These are phyloP conservation scores for Apiosordaria backusii DNA, from an alignment of 495 filamentous ascomycete genomes.

Conservation along the genomic window DNA sequence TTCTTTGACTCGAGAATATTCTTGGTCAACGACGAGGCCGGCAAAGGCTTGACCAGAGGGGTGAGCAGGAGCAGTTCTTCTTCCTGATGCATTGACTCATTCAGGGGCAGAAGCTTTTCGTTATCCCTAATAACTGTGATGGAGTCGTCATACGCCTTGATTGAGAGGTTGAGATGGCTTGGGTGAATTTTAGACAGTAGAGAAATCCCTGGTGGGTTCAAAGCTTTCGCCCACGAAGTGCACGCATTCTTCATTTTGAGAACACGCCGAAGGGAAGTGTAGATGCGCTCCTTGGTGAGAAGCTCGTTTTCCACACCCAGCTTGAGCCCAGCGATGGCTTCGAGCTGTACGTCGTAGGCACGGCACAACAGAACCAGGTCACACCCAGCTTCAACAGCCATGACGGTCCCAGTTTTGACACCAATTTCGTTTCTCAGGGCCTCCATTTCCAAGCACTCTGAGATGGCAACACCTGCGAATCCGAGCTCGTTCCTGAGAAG, in stretches of 20 bases:
- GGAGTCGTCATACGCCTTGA: slow-evolving; percentile 76
- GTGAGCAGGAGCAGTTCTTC: slow-evolving; percentile 82
- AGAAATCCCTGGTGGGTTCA: slow-evolving; percentile 71
- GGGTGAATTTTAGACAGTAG: slow-evolving; percentile 74
- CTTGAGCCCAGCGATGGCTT: slow-evolving; percentile 81
- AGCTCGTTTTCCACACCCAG: slow-evolving; percentile 81
- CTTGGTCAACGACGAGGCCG: slow-evolving; percentile 70
- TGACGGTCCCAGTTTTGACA: slow-evolving; percentile 86
- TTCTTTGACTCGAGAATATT: slow-evolving; percentile 45
- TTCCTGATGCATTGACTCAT: slow-evolving; percentile 69
- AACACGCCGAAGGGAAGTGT: slow-evolving; percentile 68
- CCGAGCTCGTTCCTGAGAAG: slow-evolving; percentile 75
- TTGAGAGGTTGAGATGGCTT: slow-evolving; percentile 71
- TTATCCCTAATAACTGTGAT: slow-evolving; percentile 85
- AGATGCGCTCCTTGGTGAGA: slow-evolving; percentile 69
- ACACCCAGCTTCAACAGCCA: slow-evolving; percentile 90
- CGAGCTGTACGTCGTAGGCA: slow-evolving; percentile 78
- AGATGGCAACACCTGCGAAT: slow-evolving; percentile 87
- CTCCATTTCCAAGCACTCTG: slow-evolving; percentile 94
- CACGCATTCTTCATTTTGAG: slow-evolving; percentile 70
- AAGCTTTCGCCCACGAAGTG: slow-evolving; percentile 78
- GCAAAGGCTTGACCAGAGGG: slow-evolving; percentile 79
- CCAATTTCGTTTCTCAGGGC: slow-evolving; percentile 86
- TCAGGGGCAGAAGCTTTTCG: slow-evolving; percentile 71
- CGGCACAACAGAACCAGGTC: slow-evolving; percentile 82